Evolutionary conservation across 2,329 filamentous ascomycete genomes (phyloP).

Genomic region (Diaporthe destruens): DNA sequence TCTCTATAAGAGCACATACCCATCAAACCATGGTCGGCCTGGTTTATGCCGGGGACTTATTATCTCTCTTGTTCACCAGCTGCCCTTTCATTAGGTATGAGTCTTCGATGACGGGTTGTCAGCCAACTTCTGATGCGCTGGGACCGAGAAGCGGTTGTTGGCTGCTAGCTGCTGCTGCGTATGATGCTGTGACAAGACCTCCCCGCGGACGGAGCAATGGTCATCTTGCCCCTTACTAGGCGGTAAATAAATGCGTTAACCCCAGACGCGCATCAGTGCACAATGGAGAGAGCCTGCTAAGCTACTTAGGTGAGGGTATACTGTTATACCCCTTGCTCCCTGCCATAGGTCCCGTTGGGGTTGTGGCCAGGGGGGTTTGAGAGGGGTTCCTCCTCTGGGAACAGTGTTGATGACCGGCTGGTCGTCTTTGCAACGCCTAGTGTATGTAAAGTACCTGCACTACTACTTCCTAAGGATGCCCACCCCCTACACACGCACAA

Average conservation of each 20-base stretch:
- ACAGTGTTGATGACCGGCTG: not conserved
- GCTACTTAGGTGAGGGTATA: not conserved
- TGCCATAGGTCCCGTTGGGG: not conserved
- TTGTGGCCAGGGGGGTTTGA: not conserved
- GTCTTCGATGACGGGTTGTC: not conserved
- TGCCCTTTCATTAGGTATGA: not conserved
- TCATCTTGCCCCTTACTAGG: not conserved
- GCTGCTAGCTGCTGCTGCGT: not conserved
- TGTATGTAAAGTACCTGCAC: not conserved
- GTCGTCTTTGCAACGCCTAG: not conserved
- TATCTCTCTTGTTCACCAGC: not conserved
- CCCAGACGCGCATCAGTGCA: not conserved
- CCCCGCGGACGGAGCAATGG: not conserved
- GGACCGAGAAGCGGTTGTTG: not conserved
- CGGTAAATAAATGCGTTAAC: not conserved
- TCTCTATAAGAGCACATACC: not conserved
- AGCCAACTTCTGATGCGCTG: not conserved
- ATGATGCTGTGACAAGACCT: not conserved
- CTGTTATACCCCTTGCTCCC: not conserved
- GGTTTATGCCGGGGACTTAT: not conserved
- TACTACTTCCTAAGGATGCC: no score
- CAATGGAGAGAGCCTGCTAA: not conserved
- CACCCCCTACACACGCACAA: no score
- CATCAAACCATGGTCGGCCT: not conserved
- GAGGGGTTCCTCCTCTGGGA: not conserved